A percentile compares a stretch with the other conserved stretches of the same genome.
Conservation (phyloP, 2,329 filamentous ascomycete species). For the Clonostachys rosea region DNA sequence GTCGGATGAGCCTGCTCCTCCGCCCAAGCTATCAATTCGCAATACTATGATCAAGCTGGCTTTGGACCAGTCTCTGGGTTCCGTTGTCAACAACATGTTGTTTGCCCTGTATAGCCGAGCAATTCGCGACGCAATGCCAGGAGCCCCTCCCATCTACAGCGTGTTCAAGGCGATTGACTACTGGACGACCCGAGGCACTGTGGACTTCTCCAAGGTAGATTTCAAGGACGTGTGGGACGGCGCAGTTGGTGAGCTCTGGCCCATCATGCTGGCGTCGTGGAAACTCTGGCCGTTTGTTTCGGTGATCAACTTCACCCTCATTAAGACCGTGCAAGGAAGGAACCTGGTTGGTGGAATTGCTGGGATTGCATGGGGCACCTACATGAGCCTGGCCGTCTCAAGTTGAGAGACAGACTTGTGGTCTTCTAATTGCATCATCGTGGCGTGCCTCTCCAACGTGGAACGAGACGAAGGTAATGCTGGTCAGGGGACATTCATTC, state of each 20-base stretch:
- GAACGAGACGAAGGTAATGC: too few relatives aligned
- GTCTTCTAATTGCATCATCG: too few relatives aligned
- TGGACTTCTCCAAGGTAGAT: conserved; percentile 40
- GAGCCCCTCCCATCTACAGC: conserved; percentile 27
- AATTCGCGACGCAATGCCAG: conserved; percentile 42
- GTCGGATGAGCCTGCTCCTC: conserved; percentile 30
- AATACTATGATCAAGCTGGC: conserved; percentile 65
- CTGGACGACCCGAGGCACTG: conserved; percentile 28
- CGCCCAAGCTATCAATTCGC: conserved; percentile 47
- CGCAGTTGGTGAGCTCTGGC: conserved; percentile 53
- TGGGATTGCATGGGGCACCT: conserved; percentile 71
- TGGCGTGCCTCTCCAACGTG: too few relatives aligned
- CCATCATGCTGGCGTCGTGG: conserved; percentile 64
- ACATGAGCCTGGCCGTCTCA: conserved; percentile 59
- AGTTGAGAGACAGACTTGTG: conserved; percentile 12
- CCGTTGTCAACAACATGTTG: conserved; percentile 58
- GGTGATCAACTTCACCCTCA: conserved; percentile 61
- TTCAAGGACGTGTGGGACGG: conserved; percentile 35
- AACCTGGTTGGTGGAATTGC: conserved; percentile 68
- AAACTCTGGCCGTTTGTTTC: conserved; percentile 67
- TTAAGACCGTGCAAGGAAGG: conserved; percentile 67
- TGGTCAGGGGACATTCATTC: too few relatives aligned
- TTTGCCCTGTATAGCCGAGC: conserved; percentile 58
- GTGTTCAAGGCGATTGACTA: conserved; percentile 24
- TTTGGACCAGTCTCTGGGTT: conserved; percentile 66